Base-by-base conservation (phyloP, 2,329 filamentous ascomycete genomes). In the Simplicillium sp. region DNA sequence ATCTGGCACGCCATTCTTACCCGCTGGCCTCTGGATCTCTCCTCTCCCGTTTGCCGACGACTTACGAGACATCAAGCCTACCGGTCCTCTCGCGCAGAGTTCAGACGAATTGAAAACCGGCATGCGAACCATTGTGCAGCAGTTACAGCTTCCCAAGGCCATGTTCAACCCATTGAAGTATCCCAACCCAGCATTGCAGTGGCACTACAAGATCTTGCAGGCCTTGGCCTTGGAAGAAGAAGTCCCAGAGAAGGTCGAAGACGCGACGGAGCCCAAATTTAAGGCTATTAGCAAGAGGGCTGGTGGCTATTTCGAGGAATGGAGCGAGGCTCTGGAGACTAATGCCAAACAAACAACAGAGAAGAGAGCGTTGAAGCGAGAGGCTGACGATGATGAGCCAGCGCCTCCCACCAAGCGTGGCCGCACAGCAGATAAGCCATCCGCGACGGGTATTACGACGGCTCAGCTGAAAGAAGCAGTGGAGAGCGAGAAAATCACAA, bases 161-260 rank as follows among this genome's bases (percentile, higher is more conserved):
- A 70, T 76, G 28, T 98, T 94, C 55, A 84, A 94, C 49, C 89
- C 90, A 1, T 68, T 70, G 2, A 92, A 84, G 54, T 97, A 96
- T 54, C 87, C 92, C 0, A 98, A 98, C 46, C 88, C 89, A 9
- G 76, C 85, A 8, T 70, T 98, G 17, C 92, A 98, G 63, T 98
- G 90, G 89, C 92, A 97, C 65, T 98, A 97, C 68, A 82, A 80
- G 46, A 94, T 98, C 36, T 67, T 98, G 1, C 92, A 98, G 62
- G 84, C 86, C 7, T 73, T 96, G 43, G 92, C 92, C 0, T 70
- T 98, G 1, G 89, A 95, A 29, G 92, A 98, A 57, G 89, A 96
- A 49, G 66, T 94, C 1, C 89, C 89, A 0, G 82, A 84, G 15
- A 75, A 82, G 38, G 63, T 64, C 2, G 70, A 77, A 12, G 92